Evolutionary conservation across 495 filamentous ascomycete genomes (phyloP).

Genomic region (Lasiosphaeris hirsuta): DNA sequence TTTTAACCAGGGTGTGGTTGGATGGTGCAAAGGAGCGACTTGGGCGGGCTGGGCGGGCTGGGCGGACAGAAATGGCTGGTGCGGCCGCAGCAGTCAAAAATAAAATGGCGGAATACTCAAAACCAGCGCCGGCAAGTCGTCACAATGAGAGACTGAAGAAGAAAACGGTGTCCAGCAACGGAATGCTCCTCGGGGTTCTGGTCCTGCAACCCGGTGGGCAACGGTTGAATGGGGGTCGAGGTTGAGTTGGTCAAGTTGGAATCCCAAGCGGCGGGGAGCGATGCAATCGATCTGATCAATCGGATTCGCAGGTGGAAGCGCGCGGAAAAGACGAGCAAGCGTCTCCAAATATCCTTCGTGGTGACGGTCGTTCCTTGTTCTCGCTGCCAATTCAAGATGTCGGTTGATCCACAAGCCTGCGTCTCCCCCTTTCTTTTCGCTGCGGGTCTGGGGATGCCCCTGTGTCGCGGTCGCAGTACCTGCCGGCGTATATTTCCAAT

Average conservation of each 20-base stretch:
- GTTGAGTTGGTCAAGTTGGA: too few relatives aligned
- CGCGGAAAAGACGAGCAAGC: too few relatives aligned
- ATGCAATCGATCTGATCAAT: background rate
- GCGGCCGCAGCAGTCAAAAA: background rate
- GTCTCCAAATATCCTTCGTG: too few relatives aligned
- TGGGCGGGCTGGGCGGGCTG: background rate
- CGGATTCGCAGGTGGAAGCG: background rate
- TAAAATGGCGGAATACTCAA: background rate
- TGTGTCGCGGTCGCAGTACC: conserved; percentile 20
- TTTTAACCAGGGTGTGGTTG: conserved; percentile 8
- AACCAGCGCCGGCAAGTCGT: conserved; percentile 5
- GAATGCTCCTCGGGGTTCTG: conserved; percentile 1
- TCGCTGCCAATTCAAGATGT: too few relatives aligned
- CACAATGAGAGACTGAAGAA: conserved; percentile 3
- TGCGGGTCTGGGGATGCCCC: background rate
- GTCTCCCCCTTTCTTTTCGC: background rate
- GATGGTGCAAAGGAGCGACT: conserved; percentile 13
- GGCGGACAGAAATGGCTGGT: conserved; percentile 2
- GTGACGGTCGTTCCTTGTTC: too few relatives aligned
- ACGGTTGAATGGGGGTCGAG: conserved; percentile 3
- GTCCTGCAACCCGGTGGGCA: background rate
- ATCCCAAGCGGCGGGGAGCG: too few relatives aligned
- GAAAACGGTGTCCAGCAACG: conserved; percentile 16
- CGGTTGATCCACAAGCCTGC: background rate
- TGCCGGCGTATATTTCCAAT: conserved; percentile 19